Evolutionary conservation across 306 rosid species (phyloP), one percentile per base, ranked within the genome.

Genomic region (Canavalia ensiformis): DNA sequence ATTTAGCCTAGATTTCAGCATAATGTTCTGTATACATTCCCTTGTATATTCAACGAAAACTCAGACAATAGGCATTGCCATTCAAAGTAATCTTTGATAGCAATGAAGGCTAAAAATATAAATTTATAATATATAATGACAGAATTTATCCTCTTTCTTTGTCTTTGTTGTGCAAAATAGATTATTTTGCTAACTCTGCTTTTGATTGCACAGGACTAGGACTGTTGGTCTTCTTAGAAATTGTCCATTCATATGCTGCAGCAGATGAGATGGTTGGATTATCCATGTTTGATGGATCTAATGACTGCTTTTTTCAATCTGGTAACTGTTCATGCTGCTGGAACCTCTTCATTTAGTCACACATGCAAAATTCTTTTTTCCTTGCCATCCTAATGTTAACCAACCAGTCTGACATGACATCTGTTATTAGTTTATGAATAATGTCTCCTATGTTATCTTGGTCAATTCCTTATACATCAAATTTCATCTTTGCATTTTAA

Each of bases 201-300:
- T 72, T 86, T 83, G 6, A 31, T 56, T 85, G 66, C 60, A 67
- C 94, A 95, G 98, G 98, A 78, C 88, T 86, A 49, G 98, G 96
- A 73, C 73, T 95, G 80, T 91, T 95, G 60, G 96, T 95, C 75
- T 89, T 95, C 91, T 82, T 95, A 77, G 99, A 95, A 77, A 89
- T 95, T 74, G 93, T 93, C 72, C 99, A 95, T 91, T 93, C 99
- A 77, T 95, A 95, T 45, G 93, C 98, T 31, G 93, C 99, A 80
- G 97, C 96, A 35, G 98, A 95, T 87, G 98, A 95, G 88, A 95
- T 93, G 97, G 97, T 91, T 82, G 99, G 99, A 67, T 81, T 95
- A 74, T 93, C 97, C 10, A 83, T 89, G 58, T 95, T 93, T 76
- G 98, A 95, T 81, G 99, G 99, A 84, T 90, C 98, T 52, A 90